Evolutionary conservation across 257 asterid species (phyloP).

Genomic region (Oldenlandia corymbosa): DNA sequence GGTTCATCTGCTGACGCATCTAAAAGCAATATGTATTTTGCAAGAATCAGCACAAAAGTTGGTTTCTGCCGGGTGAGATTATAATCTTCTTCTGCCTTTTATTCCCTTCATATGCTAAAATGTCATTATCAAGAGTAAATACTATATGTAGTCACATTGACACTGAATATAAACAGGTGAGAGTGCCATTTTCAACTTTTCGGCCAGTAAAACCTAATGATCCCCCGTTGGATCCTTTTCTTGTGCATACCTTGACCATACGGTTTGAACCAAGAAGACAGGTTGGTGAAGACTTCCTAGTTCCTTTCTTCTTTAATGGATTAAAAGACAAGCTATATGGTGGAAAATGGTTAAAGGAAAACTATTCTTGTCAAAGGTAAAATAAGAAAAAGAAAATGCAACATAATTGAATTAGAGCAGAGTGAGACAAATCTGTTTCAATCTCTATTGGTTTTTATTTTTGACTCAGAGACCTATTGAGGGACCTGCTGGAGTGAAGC

Average conservation of each 20-base stretch:
- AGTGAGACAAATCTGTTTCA: neutral
- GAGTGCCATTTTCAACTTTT: slow-evolving; percentile 91
- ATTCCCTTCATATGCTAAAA: neutral
- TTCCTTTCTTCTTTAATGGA: neutral
- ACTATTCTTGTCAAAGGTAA: no score
- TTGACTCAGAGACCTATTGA: slow-evolving; percentile 59
- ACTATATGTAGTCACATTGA: neutral
- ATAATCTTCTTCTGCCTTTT: neutral
- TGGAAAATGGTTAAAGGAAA: neutral
- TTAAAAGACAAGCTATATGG: neutral
- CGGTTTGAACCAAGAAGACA: slow-evolving; percentile 96
- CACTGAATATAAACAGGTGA: slow-evolving; percentile 44
- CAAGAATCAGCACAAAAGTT: slow-evolving; percentile 86
- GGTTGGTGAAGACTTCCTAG: slow-evolving; percentile 43
- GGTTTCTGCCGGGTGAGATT: slow-evolving; percentile 93
- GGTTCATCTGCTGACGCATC: slow-evolving; percentile 77
- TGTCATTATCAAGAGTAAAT: neutral
- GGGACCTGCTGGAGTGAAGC: slow-evolving; percentile 48
- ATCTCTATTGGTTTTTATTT: slow-evolving; percentile 8
- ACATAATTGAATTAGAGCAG: neutral
- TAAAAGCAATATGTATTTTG: slow-evolving; percentile 72
- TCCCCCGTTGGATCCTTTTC: slow-evolving; percentile 93
- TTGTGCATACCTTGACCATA: slow-evolving; percentile 82
- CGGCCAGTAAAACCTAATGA: slow-evolving; percentile 86
- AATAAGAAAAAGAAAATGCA: no score